Evolutionary conservation across 1,139 yeast genomes (phyloP).

Genomic region (Ogataea hybrid): DNA sequence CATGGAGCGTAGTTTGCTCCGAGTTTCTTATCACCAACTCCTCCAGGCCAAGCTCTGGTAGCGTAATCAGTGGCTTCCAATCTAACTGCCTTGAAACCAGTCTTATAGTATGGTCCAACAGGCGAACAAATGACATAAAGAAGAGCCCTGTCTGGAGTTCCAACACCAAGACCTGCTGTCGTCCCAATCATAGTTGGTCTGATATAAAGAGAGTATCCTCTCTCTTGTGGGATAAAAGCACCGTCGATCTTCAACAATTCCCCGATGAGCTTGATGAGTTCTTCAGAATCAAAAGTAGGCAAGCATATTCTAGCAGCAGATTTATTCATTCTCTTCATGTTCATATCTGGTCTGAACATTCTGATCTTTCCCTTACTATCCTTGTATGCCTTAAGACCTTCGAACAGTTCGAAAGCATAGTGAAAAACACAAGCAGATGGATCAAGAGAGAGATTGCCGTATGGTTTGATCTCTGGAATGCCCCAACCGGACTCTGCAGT

Average conservation of each 20-base stretch:
- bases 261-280: slow-evolving; percentile 69
- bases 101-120: slow-evolving; percentile 88
- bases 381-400: slow-evolving; percentile 93
- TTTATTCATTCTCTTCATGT: slow-evolving; percentile 87
- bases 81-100: slow-evolving; percentile 92
- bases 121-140: slow-evolving; percentile 89
- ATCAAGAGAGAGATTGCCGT: slow-evolving; percentile 70
- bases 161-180: slow-evolving; percentile 79
- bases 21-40: slow-evolving; percentile 90
- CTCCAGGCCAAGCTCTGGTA: slow-evolving; percentile 99
- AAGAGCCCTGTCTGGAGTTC: slow-evolving; percentile 74
- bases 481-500: slow-evolving; percentile 77
- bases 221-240: slow-evolving; percentile 75
- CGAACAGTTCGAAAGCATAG: slow-evolving; percentile 92
- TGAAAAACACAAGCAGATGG: slow-evolving; percentile 91
- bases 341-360: slow-evolving; percentile 86
- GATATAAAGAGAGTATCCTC: slow-evolving; percentile 87
- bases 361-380: slow-evolving; percentile 65
- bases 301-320: slow-evolving; percentile 85
- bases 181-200: slow-evolving; percentile 97
- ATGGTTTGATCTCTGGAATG: slow-evolving; percentile 80
- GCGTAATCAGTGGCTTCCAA: slow-evolving; percentile 94
- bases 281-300: slow-evolving; percentile 80
- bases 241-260: slow-evolving; percentile 72
- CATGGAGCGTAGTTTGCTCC: slow-evolving; percentile 99